phyloP scores from a whole-genome alignment of 192 early-diverging fungal species.

The Backusella morwellensis region DNA sequence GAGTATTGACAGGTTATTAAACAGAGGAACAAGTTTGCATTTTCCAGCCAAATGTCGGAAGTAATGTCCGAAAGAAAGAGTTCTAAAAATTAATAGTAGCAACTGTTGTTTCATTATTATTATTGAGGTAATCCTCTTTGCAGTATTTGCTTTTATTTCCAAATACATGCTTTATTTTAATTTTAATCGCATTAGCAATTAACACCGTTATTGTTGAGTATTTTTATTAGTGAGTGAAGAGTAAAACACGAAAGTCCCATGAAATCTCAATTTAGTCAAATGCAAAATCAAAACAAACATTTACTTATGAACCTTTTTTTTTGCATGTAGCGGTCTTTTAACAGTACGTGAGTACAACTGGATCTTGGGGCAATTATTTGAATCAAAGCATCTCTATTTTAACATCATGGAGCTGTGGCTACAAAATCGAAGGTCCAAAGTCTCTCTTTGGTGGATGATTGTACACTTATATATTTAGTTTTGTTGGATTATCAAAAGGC shows the following conservation, averaged over 20 bases:
- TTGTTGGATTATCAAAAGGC: no score
- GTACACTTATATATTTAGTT: no score
- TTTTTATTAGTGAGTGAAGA: background rate
- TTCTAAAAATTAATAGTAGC: background rate
- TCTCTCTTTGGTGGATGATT: background rate
- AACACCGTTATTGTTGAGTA: background rate
- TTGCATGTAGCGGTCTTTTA: background rate
- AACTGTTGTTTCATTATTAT: background rate
- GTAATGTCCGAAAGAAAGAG: background rate
- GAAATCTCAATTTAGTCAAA: slow-evolving; percentile 3
- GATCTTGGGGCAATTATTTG: background rate
- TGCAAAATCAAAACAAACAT: slow-evolving; percentile 4
- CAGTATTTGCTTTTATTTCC: background rate
- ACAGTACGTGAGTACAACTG: background rate
- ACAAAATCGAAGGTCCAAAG: background rate
- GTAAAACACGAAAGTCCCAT: background rate
- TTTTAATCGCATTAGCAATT: background rate
- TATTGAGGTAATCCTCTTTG: background rate
- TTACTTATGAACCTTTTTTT: background rate
- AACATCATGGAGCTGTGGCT: background rate
- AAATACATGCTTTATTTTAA: background rate
- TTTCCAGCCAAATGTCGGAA: background rate
- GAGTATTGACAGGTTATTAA: slow-evolving; percentile 5
- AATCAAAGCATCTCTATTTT: background rate
- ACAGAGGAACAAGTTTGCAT: background rate